Conservation (phyloP, 768 basidiomycete genomes). For the Lentinula boryana region DNA sequence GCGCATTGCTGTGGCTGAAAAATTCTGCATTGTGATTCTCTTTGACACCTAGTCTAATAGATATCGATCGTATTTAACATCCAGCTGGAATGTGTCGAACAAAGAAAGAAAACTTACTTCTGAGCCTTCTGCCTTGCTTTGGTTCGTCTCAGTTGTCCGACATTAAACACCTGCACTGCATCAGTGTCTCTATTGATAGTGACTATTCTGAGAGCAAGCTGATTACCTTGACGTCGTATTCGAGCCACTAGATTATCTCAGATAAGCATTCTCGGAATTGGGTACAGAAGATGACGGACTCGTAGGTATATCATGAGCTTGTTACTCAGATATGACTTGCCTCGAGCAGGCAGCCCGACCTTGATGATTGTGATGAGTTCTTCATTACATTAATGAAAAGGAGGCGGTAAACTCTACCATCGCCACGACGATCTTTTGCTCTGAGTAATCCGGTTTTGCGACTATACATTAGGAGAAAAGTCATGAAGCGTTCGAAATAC, state of each 20-base stretch:
- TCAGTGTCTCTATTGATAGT: neutral
- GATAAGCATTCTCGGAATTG: constrained; percentile 5
- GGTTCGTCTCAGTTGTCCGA: constrained; percentile 87
- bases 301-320: constrained; percentile 95
- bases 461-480: constrained; percentile 37
- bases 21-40: constrained; percentile 90
- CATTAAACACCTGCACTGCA: constrained; percentile 84
- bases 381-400: constrained; percentile 1
- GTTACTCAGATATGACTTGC: constrained; percentile 97
- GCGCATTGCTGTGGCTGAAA: constrained; percentile 81
- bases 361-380: constrained; percentile 19
- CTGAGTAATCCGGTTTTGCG: constrained; percentile 96
- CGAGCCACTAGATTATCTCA: constrained; percentile 72
- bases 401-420: constrained; percentile 53
- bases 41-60: constrained; percentile 65
- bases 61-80: neutral
- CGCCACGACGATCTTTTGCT: constrained; percentile 96
- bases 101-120: constrained; percentile 37
- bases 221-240: constrained; percentile 87
- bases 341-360: constrained; percentile 97
- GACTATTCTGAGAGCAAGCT: neutral
- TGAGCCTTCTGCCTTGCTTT: constrained; percentile 78
- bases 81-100: neutral
- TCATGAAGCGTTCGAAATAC: constrained; percentile 5
- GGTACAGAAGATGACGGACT: constrained; percentile 36